Evolutionary conservation across 2,329 filamentous ascomycete species (phyloP).

Genomic region (Periconia sp.): DNA sequence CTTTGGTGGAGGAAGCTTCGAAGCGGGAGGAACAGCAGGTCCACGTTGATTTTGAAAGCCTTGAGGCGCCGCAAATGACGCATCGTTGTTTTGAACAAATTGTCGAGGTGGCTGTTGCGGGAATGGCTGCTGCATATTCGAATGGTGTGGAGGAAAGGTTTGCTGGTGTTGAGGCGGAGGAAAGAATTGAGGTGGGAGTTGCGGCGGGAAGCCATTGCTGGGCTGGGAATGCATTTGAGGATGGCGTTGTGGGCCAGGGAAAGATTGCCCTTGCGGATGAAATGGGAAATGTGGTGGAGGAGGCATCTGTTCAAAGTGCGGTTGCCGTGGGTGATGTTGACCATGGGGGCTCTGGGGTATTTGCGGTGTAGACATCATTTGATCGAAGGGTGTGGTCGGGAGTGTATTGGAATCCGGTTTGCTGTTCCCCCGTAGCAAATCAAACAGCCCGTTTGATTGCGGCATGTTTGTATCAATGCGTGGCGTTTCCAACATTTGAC

Average conservation of each 20-base stretch:
- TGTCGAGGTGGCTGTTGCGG: slow-evolving; percentile 38
- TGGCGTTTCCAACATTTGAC: slow-evolving; percentile 29
- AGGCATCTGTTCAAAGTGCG: slow-evolving; percentile 51
- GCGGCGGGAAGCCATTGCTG: slow-evolving; percentile 24
- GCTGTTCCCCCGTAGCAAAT: slow-evolving; percentile 50
- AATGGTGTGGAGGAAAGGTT: slow-evolving; percentile 16
- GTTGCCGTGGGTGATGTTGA: slow-evolving; percentile 55
- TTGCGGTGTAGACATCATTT: slow-evolving; percentile 52
- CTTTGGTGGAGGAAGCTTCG: slow-evolving; percentile 60
- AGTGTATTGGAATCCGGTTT: slow-evolving; percentile 12
- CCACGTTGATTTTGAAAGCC: slow-evolving; percentile 39
- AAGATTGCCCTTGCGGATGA: slow-evolving; percentile 40
- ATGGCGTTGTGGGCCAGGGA: slow-evolving; percentile 31
- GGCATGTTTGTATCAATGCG: slow-evolving; percentile 2
- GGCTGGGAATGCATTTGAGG: slow-evolving; percentile 17
- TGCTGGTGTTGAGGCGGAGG: slow-evolving; percentile 21
- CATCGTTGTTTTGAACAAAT: slow-evolving; percentile 37
- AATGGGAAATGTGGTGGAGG: slow-evolving; percentile 54
- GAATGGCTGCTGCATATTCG: slow-evolving; percentile 25
- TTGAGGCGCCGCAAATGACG: slow-evolving; percentile 24
- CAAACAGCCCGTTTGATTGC: slow-evolving; percentile 53
- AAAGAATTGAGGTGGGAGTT: slow-evolving; percentile 21
- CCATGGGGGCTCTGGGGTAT: slow-evolving; percentile 61
- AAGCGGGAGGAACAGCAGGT: slow-evolving; percentile 56
- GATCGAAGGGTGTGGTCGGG: slow-evolving; percentile 56